A percentile compares a stretch with the other conserved stretches of the same genome.
Evolutionary conservation across 108 stramenopile species (phyloP).

Genomic region (Chaetoceros muelleri): DNA sequence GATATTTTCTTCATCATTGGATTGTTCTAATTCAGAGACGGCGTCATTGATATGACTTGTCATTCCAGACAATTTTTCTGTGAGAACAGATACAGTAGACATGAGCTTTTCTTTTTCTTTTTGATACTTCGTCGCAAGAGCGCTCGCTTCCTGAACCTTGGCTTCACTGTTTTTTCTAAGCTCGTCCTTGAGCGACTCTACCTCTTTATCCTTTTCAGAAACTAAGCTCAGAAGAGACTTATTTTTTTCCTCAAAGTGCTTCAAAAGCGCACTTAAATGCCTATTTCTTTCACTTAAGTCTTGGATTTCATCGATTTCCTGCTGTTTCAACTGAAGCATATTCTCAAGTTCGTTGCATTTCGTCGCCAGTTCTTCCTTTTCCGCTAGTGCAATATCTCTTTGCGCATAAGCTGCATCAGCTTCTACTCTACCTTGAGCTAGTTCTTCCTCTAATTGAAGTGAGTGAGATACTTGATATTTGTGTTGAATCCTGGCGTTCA

Average conservation of each 20-base stretch:
- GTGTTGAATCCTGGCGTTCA: too few relatives aligned
- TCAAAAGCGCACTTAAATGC: not conserved
- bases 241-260: not conserved
- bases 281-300: not conserved
- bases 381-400: not conserved
- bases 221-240: not conserved
- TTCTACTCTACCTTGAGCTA: not conserved
- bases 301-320: not conserved
- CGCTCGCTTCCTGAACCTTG: too few relatives aligned
- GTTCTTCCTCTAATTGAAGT: not conserved
- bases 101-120: not conserved
- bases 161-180: not conserved
- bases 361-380: not conserved
- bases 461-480: not conserved
- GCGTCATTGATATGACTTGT: not conserved
- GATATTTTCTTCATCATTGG: too few relatives aligned
- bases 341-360: not conserved
- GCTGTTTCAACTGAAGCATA: not conserved
- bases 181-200: not conserved
- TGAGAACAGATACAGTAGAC: not conserved
- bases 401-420: not conserved
- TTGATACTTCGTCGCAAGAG: too few relatives aligned
- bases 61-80: not conserved
- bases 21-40: not conserved
- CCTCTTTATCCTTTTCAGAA: not conserved